These are phyloP conservation scores for Sindora glabra DNA, from an alignment of 306 rosid genomes.

Conservation along the genomic window DNA sequence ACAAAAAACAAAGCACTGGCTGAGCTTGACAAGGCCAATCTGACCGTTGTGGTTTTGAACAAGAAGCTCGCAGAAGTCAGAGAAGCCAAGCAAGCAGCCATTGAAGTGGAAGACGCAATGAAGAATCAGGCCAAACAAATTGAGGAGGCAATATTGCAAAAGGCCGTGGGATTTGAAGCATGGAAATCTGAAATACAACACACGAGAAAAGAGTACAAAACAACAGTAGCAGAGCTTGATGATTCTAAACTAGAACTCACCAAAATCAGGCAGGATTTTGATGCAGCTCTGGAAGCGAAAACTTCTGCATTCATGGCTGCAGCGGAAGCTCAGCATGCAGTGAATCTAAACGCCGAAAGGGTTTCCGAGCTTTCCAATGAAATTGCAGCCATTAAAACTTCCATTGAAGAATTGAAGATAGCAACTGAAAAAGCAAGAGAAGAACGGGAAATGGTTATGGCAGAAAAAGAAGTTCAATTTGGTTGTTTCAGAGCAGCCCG, in stretches of 20 bases:
- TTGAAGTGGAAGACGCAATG: constrained; percentile 40
- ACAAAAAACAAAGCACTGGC: constrained; percentile 40
- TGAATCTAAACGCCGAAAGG: constrained; percentile 46
- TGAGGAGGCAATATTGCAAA: constrained; percentile 29
- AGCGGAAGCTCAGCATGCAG: constrained; percentile 67
- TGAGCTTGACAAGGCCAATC: constrained; percentile 63
- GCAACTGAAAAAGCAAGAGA: constrained; percentile 41
- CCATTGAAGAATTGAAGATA: constrained; percentile 42
- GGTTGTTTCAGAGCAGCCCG: constrained; percentile 24
- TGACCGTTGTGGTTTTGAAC: constrained; percentile 38
- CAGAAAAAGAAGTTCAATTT: constrained; percentile 33
- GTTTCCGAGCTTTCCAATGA: constrained; percentile 42
- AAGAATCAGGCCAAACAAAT: constrained; percentile 37
- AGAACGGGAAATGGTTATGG: constrained; percentile 29
- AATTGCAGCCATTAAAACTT: constrained; percentile 38
- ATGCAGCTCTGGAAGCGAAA: constrained; percentile 74
- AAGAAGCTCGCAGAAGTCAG: constrained; percentile 35
- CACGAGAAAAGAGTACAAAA: constrained; percentile 44
- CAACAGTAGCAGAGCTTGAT: constrained; percentile 44
- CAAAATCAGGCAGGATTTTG: constrained; percentile 66
- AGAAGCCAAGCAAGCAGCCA: constrained; percentile 55
- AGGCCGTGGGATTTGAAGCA: constrained; percentile 34
- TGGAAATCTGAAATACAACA: constrained; percentile 59
- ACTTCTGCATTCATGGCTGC: constrained; percentile 56
- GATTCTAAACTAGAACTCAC: constrained; percentile 71